A percentile compares a stretch with the other conserved stretches of the same genome.
Evolutionary conservation across 495 filamentous ascomycete species (phyloP).

Genomic region (Daldinia loculata): DNA sequence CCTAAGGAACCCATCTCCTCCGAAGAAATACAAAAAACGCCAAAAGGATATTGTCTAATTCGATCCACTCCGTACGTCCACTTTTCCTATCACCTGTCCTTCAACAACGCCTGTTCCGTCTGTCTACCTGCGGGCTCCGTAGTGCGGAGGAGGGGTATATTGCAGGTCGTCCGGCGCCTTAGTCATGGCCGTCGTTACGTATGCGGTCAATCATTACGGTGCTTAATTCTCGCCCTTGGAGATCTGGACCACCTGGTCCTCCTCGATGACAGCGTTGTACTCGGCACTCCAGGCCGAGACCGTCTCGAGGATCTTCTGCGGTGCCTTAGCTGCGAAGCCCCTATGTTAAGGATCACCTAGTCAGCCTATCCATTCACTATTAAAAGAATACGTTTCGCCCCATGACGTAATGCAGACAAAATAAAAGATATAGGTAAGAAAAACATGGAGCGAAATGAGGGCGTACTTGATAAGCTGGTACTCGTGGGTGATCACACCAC

Average conservation of each 20-base stretch:
- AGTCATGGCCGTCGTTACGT: background rate
- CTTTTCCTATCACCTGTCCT: slow-evolving; percentile 19
- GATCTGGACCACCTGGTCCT: slow-evolving; percentile 69
- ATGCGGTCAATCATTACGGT: background rate
- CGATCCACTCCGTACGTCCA: slow-evolving; percentile 6
- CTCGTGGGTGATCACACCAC: slow-evolving; percentile 66
- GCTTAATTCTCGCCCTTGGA: slow-evolving; percentile 21
- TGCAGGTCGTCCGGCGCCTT: slow-evolving; percentile 22
- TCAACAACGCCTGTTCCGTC: slow-evolving; percentile 12
- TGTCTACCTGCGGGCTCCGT: slow-evolving; percentile 14
- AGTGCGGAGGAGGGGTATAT: slow-evolving; percentile 34
- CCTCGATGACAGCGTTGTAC: slow-evolving; percentile 76
- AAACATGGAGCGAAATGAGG: background rate
- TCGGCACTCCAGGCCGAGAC: slow-evolving; percentile 71
- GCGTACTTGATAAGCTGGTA: slow-evolving; percentile 67
- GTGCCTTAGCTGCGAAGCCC: slow-evolving; percentile 79
- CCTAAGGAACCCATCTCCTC: slow-evolving; percentile 4
- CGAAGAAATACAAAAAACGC: slow-evolving; percentile 24
- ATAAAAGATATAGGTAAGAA: background rate
- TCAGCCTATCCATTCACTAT: slow-evolving; percentile 11
- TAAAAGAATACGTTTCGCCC: background rate
- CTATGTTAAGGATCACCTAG: slow-evolving; percentile 49
- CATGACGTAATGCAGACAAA: background rate
- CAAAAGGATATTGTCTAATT: slow-evolving; percentile 26
- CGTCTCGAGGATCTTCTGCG: slow-evolving; percentile 70